Base-by-base conservation (phyloP, 2,329 filamentous ascomycete species). In the Colletotrichum tanaceti region DNA sequence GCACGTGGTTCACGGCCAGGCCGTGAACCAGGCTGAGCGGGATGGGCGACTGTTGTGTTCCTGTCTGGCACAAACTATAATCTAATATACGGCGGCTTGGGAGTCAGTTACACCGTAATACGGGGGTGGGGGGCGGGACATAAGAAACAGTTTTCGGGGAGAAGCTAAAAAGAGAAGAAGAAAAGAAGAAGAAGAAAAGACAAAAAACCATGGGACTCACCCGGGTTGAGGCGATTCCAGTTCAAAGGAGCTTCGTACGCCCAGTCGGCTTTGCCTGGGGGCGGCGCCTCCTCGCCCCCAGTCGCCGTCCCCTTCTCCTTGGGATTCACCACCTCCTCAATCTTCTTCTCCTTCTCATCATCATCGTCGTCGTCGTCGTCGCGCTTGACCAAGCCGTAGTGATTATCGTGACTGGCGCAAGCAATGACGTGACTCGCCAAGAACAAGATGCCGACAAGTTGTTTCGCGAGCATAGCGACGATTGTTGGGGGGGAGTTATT, bases 11-110 rank as follows among this genome's bases (percentile, higher is more conserved):
- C 22, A 73, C 70, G 2, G 82, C 78, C 5, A 84, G 76, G 9
- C 82, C 82, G 63, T 80, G 75, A 24, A 75, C 73, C 38, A 81
- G 74, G 10, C 73, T 75, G 9, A 86, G 78, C 0, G 78, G 75
- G 59, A 86, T 86, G 7, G 84, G 84, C 0, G 83, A 82, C 73
- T 86, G 84, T 64, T 83, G 80, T 0, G 82, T 84, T 43, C 84
- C 84, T 18, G 79, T 82, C 70, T 85, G 84, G 76, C 84, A 86
- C 22, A 80, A 74, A 20, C 50, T 63, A 43, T 71, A 71, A 47
- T 70, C 69, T 71, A 35, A 9, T n/a, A n/a, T n/a, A n/a, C 9
- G 7, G 16, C 7, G 28, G 41, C 6, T 2, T n/a, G n/a, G n/a
- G 39, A 4, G 50, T 66, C 41, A 62, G 43, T 35, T 13, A 24